Evolutionary conservation across 306 rosid species (phyloP), one percentile per base, ranked within the genome.

Genomic region (Medicago arabica): DNA sequence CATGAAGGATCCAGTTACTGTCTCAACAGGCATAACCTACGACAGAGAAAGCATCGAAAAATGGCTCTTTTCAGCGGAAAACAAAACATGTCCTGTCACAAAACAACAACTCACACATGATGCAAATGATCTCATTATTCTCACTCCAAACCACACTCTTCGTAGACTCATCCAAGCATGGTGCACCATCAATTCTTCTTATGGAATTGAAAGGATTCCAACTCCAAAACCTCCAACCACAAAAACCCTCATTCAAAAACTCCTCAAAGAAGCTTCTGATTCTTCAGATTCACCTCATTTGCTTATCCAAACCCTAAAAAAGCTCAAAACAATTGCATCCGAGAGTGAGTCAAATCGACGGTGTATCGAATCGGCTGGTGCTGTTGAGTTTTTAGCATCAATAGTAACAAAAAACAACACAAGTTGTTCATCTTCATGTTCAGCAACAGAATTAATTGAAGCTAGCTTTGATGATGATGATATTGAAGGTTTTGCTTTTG

Each of bases 141-240:
- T 92, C 3, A 91, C 93, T 3, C 98, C 98, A 2, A 94, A 94
- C 70, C 97, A 90, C 82, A 94, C 96, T 34, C 92, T 94, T 53
- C 90, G 98, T 44, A 87, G 98, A 6, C 41, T 94, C 64, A 86
- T 88, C 31, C 98, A 92, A 66, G 82, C 96, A 1, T 94, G 98
- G 98, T 94, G 98, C 71, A 90, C 89, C 19, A 25, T 92, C 47
- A 92, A 94, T 74, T 88, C 97, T 6, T 88, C 98, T 2, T 67
- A 81, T 19, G 97, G 96, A 14, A 18, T 94, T 47, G 76, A 94
- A 15, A 74, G 95, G 28, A 90, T 94, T 38, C 96, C 98, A 21
- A 91, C 98, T 0, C 98, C 98, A 0, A 94, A 88, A 50, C 92
- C 91, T 0, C 98, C 94, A 0, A 44, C 82, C 59, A 77, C 36